A percentile compares a stretch with the other conserved stretches of the same genome.
Conservation (phyloP, 2,329 filamentous ascomycete species). For the Penicillium brevicompactum region DNA sequence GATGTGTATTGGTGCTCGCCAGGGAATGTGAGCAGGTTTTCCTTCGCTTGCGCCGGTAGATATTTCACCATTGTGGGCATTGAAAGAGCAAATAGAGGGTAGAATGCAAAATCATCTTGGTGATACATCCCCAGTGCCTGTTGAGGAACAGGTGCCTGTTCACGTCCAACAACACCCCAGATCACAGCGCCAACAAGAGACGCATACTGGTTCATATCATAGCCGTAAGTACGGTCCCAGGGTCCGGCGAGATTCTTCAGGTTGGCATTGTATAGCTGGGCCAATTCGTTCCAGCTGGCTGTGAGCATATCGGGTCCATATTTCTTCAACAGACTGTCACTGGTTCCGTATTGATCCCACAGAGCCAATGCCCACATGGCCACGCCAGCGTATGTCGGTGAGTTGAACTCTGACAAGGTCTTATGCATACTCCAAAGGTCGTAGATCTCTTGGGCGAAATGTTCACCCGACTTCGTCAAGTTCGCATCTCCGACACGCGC, state of each 20-base stretch:
- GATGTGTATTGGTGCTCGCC: conserved; percentile 57
- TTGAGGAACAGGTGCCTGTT: conserved; percentile 20
- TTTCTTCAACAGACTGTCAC: conserved; percentile 56
- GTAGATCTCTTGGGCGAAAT: conserved; percentile 58
- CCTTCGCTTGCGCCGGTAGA: conserved; percentile 53
- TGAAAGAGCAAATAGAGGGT: conserved; percentile 56
- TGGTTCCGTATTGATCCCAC: conserved; percentile 62
- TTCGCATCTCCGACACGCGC: conserved; percentile 57
- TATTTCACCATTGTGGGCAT: conserved; percentile 19
- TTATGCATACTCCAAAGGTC: conserved; percentile 58
- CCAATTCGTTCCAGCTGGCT: conserved; percentile 56
- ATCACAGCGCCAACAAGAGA: conserved; percentile 61
- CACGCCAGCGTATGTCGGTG: conserved; percentile 64
- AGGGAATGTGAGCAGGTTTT: conserved; percentile 52
- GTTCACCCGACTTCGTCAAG: conserved; percentile 61
- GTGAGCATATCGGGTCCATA: conserved; percentile 56
- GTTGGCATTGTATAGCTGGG: conserved; percentile 59
- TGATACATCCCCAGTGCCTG: conserved; percentile 60
- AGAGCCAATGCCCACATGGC: conserved; percentile 61
- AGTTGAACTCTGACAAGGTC: conserved; percentile 66
- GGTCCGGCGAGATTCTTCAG: conserved; percentile 65
- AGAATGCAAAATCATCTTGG: conserved; percentile 60
- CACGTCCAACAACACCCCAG: conserved; percentile 52
- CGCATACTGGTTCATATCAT: conserved; percentile 65
- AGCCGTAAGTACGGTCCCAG: conserved; percentile 66